These are phyloP conservation scores for Trametes hirsuta DNA, from an alignment of 1,284 basidiomycete genomes.

Conservation along the genomic window DNA sequence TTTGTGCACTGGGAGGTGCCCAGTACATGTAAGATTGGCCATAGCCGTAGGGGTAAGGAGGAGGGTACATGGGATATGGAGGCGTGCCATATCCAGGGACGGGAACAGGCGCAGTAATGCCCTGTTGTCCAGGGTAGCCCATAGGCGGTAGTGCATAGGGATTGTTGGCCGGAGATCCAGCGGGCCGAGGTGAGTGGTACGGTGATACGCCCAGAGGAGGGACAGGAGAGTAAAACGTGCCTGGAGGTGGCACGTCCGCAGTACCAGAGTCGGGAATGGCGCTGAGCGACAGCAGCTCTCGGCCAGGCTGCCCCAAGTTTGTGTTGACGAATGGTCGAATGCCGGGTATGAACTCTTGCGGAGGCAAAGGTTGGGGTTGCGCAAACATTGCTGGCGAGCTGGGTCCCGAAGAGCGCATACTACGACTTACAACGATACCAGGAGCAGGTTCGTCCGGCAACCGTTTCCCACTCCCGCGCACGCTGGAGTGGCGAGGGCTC, in stretches of 20 bases:
- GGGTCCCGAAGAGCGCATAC: constrained; percentile 31
- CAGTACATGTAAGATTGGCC: constrained; percentile 29
- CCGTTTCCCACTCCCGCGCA: constrained; percentile 34
- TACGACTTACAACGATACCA: constrained; percentile 20
- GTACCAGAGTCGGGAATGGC: constrained; percentile 13
- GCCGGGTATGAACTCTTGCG: constrained; percentile 22
- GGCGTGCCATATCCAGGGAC: constrained; percentile 31
- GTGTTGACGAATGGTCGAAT: constrained; percentile 16
- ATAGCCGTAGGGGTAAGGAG: constrained; percentile 27
- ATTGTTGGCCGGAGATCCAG: constrained; percentile 27
- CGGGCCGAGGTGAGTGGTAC: constrained; percentile 28
- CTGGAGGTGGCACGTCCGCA: constrained; percentile 13
- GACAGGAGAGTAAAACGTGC: constrained; percentile 24
- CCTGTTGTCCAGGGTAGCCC: constrained; percentile 21
- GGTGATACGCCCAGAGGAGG: constrained; percentile 26
- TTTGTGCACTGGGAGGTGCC: constrained; percentile 18
- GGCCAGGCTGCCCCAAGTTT: constrained; percentile 2
- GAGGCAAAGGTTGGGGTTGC: constrained; percentile 26
- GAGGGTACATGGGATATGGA: constrained; percentile 33
- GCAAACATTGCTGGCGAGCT: constrained; percentile 30
- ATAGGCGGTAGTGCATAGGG: constrained; percentile 31
- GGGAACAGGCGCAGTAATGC: constrained; percentile 24
- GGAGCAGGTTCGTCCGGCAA: constrained; percentile 29
- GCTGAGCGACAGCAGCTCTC: constrained; percentile 12
- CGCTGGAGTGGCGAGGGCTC: constrained; percentile 40